A percentile compares a stretch with the other conserved stretches of the same genome.
phyloP scores from a whole-genome alignment of 2,329 filamentous ascomycete genomes.

The Fusarium sp. region DNA sequence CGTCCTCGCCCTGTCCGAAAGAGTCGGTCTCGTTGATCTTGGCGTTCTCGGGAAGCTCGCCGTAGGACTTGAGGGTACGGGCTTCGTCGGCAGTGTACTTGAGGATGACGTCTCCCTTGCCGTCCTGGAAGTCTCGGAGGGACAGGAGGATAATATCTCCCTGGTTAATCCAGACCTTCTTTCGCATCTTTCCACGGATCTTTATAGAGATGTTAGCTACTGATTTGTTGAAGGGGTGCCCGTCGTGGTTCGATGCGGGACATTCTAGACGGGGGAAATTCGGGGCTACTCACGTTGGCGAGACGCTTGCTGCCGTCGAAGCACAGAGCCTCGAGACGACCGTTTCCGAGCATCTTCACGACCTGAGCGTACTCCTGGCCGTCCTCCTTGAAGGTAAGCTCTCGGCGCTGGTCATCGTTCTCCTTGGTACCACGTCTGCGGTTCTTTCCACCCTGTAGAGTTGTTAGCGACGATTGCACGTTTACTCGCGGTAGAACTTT shows the following conservation, averaged over 20 bases:
- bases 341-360: slow-evolving; percentile 95
- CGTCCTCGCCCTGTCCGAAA: slow-evolving; percentile 90
- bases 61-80: slow-evolving; percentile 93
- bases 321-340: slow-evolving; percentile 90
- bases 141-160: slow-evolving; percentile 92
- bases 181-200: slow-evolving; percentile 91
- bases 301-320: slow-evolving; percentile 80
- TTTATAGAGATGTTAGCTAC: slow-evolving; percentile 70
- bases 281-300: slow-evolving; percentile 54
- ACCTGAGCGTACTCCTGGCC: slow-evolving; percentile 75
- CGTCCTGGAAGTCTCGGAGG: slow-evolving; percentile 92
- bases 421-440: slow-evolving; percentile 98
- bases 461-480: slow-evolving; percentile 36
- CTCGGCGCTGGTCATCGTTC: slow-evolving; percentile 99
- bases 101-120: slow-evolving; percentile 96
- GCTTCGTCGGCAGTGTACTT: slow-evolving; percentile 98
- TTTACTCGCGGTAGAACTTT: slow-evolving; percentile 29
- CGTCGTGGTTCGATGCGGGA: neutral
- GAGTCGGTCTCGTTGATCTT: slow-evolving; percentile 99
- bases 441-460: slow-evolving; percentile 91
- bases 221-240: neutral
- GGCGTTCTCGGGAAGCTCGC: slow-evolving; percentile 94
- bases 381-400: slow-evolving; percentile 98
- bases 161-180: slow-evolving; percentile 99
- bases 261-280: slow-evolving; percentile 6